Base-by-base conservation (phyloP, 805 yeast genomes). In the Barnettozyma vustinii region DNA sequence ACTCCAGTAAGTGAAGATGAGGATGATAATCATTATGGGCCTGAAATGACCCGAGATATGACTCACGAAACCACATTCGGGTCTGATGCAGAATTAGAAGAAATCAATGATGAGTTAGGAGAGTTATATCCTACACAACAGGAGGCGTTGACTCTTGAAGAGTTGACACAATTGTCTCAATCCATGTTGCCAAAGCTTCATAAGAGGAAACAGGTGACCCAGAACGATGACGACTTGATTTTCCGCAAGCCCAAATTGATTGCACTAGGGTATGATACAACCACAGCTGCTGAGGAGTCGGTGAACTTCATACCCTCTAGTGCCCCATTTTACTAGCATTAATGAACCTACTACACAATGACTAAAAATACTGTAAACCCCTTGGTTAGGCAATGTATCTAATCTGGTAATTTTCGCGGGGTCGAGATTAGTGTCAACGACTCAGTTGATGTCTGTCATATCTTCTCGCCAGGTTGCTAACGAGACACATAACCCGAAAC, bases 91-190 rank as follows among this genome's bases (percentile, higher is more conserved):
- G 55, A 52, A 19, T 36, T 21, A 7, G 44, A 46, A n/a, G 64
- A 60, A 27, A 56, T 59, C 16, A 58, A 52, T 1, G 57, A 57
- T 39, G 65, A 61, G 39, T 21, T 59, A n/a, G 61, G 57, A 36
- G 65, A 61, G 23, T 44, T 61, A 20, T 61, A 56, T 35, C 65
- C 65, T 4, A 54, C 64, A 8, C 65, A 61, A 40, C 63, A 60
- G 4, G 63, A 60, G 33, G 51, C 58, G 2, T 40, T 61, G 30
- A 48, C 45, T 23, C 16, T 51, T 5, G 42, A 50, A 4, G 53
- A 54, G 42, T 47, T 58, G 19, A 52, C 63, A 9, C 61, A 58
- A 40, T 32, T 60, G 25, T 44, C 47, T 9, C 50, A 41, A 18
- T 20, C 44, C 26, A 16, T 46, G 19, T 8, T 21, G 16, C 8